Percentiles rank a stretch among this genome's conserved stretches.
These are phyloP conservation scores for Nakazawaea holstii DNA, from an alignment of 805 yeast species.

Conservation along the genomic window DNA sequence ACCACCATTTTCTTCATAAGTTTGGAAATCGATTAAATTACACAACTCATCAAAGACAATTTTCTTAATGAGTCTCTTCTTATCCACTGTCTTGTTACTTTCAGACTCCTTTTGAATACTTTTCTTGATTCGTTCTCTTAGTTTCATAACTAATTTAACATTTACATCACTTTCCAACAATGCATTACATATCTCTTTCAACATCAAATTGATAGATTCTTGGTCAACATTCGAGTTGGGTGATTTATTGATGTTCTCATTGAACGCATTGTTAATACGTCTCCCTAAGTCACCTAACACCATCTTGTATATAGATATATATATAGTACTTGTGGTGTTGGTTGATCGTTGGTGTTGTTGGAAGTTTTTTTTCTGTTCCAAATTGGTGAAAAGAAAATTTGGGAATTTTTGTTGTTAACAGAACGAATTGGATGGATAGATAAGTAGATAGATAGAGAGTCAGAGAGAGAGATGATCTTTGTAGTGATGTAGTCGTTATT, in stretches of 20 bases:
- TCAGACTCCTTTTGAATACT: slow-evolving; percentile 47
- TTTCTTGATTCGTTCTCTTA: slow-evolving; percentile 66
- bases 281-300: slow-evolving; percentile 78
- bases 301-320: slow-evolving; percentile 37
- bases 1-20: slow-evolving; percentile 29
- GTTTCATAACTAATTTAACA: slow-evolving; percentile 69
- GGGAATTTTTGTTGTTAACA: background rate
- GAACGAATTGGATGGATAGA: too few species aligned
- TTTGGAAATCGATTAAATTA: slow-evolving; percentile 69
- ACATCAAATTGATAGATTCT: slow-evolving; percentile 58
- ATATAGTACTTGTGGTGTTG: background rate
- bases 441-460: too few species aligned
- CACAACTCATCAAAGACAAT: slow-evolving; percentile 92
- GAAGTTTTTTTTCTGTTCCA: background rate
- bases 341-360: background rate
- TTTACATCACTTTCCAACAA: slow-evolving; percentile 93
- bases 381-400: too few species aligned
- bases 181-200: slow-evolving; percentile 88
- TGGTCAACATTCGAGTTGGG: slow-evolving; percentile 50
- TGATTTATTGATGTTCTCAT: slow-evolving; percentile 49
- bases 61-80: slow-evolving; percentile 79
- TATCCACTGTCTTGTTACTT: slow-evolving; percentile 54
- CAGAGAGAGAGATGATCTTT: too few species aligned
- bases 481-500: too few species aligned
- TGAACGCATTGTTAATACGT: slow-evolving; percentile 69